phyloP scores from a whole-genome alignment of 805 yeast genomes.

The Metschnikowia reukaufii region DNA sequence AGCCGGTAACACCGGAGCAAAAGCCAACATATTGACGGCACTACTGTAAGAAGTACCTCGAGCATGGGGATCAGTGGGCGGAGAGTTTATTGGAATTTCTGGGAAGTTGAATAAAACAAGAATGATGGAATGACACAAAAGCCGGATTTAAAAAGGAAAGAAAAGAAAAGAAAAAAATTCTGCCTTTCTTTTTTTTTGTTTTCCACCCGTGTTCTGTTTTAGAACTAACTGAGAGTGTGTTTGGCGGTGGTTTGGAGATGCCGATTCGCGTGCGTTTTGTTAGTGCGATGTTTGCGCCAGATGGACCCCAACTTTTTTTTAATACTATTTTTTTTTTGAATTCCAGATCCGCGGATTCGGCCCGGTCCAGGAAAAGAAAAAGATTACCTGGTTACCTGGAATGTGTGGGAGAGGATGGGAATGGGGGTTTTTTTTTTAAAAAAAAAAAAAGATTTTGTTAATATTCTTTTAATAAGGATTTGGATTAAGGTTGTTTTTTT shows the following conservation, averaged over 20 bases:
- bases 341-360: too few species aligned
- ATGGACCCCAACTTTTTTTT: not conserved
- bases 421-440: too few species aligned
- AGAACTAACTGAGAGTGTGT: not conserved
- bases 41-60: constrained; percentile 33
- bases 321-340: not conserved
- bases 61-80: constrained; percentile 22
- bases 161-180: not conserved
- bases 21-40: constrained; percentile 40
- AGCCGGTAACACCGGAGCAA: constrained; percentile 38
- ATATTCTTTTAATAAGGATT: too few species aligned
- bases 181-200: too few species aligned
- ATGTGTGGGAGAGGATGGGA: too few species aligned
- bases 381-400: too few species aligned
- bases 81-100: not conserved
- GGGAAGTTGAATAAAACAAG: too few species aligned
- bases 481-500: not conserved
- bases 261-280: not conserved
- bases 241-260: not conserved
- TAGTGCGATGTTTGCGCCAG: constrained; percentile 6
- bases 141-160: not conserved
- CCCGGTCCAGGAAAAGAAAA: too few species aligned
- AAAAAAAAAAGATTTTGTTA: too few species aligned
- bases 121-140: too few species aligned
- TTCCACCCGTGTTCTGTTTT: too few species aligned